These are phyloP conservation scores for Trametes coccinea DNA, from an alignment of 768 basidiomycete genomes.

Conservation along the genomic window DNA sequence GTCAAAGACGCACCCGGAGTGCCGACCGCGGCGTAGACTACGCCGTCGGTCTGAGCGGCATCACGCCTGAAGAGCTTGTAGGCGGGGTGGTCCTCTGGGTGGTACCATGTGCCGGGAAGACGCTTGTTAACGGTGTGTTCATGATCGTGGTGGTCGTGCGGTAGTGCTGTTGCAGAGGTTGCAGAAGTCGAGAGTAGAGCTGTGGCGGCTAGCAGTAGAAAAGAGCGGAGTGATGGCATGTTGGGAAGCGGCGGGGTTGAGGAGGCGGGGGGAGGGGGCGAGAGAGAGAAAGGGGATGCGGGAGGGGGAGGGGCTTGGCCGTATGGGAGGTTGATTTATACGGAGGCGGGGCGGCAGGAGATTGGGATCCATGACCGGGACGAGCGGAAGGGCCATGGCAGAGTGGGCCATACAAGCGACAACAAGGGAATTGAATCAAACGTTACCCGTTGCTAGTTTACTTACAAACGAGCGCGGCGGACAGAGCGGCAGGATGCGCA, in stretches of 20 bases:
- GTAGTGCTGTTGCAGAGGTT: constrained; percentile 20
- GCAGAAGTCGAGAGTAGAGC: constrained; percentile 8
- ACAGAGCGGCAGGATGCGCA: too few relatives aligned
- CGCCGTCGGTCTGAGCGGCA: constrained; percentile 42
- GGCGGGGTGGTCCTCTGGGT: constrained; percentile 57
- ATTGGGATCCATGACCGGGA: too few relatives aligned
- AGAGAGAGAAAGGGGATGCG: not conserved
- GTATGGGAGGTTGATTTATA: constrained; percentile 5
- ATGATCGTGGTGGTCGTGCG: constrained; percentile 26
- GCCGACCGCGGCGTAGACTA: constrained; percentile 55
- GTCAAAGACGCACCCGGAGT: constrained; percentile 47
- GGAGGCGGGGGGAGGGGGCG: not conserved
- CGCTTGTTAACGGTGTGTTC: constrained; percentile 23
- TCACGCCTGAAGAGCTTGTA: constrained; percentile 64
- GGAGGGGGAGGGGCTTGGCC: not conserved
- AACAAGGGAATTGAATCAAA: too few relatives aligned
- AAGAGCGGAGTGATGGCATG: constrained; percentile 43
- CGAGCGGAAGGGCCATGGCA: too few relatives aligned
- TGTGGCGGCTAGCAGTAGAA: constrained; percentile 31
- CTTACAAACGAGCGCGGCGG: too few relatives aligned
- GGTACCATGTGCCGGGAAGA: constrained; percentile 56
- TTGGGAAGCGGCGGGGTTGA: not conserved
- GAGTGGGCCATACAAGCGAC: too few relatives aligned
- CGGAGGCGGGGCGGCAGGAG: not conserved
- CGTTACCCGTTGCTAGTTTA: too few relatives aligned